Evolutionary conservation across 148 eudicot genomes (phyloP), one percentile per base, ranked within the genome.

Genomic region (Rhododendron ferrugineum): DNA sequence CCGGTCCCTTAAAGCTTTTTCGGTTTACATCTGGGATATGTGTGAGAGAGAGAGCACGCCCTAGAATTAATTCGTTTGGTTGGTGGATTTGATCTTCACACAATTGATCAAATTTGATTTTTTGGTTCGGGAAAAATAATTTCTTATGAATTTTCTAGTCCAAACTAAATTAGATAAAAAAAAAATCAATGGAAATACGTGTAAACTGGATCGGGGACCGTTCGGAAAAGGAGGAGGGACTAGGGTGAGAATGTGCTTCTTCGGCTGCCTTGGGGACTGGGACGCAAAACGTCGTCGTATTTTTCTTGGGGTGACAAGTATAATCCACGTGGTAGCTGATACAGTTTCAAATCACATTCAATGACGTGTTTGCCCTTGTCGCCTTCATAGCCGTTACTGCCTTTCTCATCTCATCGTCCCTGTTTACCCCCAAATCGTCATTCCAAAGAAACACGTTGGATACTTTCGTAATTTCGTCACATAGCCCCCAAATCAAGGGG

Each of bases 381-480:
- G 0, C 30, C 60, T 66, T 81, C 72, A 81, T 81, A 81, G 83
- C 83, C 83, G 83, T 81, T 81, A 22, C 23, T 10, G 40, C 68
- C 28, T 80, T 80, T 50, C 23, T 15, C 5, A 5, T 46, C 36
- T 46, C 32, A 11, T 13, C 52, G 18, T 49, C 82, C 82, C 82
- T 16, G 50, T 32, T 58, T 14, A 34, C 47, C 10, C 64, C n/a
- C 47, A 16, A 9, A 32, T 34, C 68, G 70, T 56, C 47, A 44
- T 56, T 81, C 13, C 37, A 23, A 26, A 4, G n/a, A 46, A 81
- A 81, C 30, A 54, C 10, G 40, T 9, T 11, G 47, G 47, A 11
- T 4, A 34, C 13, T 9, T 81, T 22, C 83, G 70, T 81, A 81
- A 81, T 54, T 81, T 56, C 83, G 2, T 34, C 36, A 70, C 20